Percentiles rank a stretch among this genome's conserved stretches.
phyloP scores from a whole-genome alignment of 345 rosid genomes.

The Gossypium mustelinum region DNA sequence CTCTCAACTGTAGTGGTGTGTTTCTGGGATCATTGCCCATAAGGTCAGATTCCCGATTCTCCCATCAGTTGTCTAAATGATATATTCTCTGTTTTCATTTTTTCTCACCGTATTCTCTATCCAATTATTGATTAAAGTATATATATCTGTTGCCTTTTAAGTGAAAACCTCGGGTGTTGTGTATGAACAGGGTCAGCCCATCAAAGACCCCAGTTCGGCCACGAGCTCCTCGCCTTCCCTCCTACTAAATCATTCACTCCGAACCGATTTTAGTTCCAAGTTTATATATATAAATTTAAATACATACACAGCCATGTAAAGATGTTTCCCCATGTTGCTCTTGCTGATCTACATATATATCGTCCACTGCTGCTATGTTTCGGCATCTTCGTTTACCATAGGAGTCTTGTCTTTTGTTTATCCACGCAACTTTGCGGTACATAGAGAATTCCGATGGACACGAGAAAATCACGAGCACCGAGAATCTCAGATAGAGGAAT shows the following conservation, averaged over 20 bases:
- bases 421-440: constrained; percentile 22
- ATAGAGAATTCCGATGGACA: constrained; percentile 32
- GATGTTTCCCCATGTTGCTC: constrained; percentile 25
- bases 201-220: constrained; percentile 99
- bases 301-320: constrained; percentile 34
- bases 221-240: constrained; percentile 68
- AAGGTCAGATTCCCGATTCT: constrained; percentile 42
- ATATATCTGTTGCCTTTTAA: not conserved
- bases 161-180: constrained; percentile 8
- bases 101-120: not conserved
- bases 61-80: constrained; percentile 5
- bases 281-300: constrained; percentile 7
- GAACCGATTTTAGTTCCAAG: constrained; percentile 18
- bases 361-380: constrained; percentile 16
- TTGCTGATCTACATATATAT: constrained; percentile 17
- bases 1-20: constrained; percentile 91
- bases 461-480: too few relatives aligned
- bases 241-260: constrained; percentile 37
- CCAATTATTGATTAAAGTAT: not conserved
- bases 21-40: constrained; percentile 85
- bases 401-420: constrained; percentile 26
- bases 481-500: too few relatives aligned
- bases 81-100: not conserved
- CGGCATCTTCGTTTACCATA: constrained; percentile 19
- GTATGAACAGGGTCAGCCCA: constrained; percentile 74